Percentiles rank a stretch among this genome's conserved stretches.
phyloP scores from a whole-genome alignment of 257 asterid genomes.

The Jasminum sambac region DNA sequence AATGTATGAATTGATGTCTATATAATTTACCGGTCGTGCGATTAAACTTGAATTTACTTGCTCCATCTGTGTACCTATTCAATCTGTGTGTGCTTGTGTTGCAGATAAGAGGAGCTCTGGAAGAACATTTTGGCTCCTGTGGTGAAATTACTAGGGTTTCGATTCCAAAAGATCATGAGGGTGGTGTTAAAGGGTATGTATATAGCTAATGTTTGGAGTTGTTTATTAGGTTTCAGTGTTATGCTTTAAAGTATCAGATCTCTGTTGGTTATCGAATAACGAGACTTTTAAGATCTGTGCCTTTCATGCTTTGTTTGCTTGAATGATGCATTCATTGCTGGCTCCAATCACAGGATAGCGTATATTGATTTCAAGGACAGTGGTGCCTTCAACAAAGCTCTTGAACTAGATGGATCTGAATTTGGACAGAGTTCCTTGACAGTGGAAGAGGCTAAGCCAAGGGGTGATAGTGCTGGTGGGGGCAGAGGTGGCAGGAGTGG shows the following conservation, averaged over 20 bases:
- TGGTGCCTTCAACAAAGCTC: conserved; percentile 50
- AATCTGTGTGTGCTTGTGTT: background rate
- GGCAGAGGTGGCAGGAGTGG: conserved; percentile 34
- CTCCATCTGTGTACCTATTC: background rate
- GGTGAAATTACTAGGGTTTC: conserved; percentile 69
- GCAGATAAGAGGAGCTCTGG: conserved; percentile 65
- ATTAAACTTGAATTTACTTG: background rate
- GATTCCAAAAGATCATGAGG: conserved; percentile 61
- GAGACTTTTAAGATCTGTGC: background rate
- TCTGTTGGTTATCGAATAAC: background rate
- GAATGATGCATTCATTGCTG: background rate
- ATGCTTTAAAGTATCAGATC: background rate
- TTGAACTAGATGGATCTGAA: conserved; percentile 52
- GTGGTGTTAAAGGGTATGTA: conserved; percentile 60
- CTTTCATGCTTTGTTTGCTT: background rate
- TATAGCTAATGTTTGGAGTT: background rate
- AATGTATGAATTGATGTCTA: conserved; percentile 37
- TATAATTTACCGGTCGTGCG: background rate
- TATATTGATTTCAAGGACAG: conserved; percentile 53
- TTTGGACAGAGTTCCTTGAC: conserved; percentile 37
- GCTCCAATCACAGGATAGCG: conserved; percentile 54
- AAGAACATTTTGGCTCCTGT: conserved; percentile 69
- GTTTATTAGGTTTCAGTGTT: background rate
- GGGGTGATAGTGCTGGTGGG: conserved; percentile 36
- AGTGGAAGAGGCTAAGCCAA: conserved; percentile 71